A percentile compares a stretch with the other conserved stretches of the same genome.
Evolutionary conservation across 1,284 basidiomycete genomes (phyloP).

Genomic region (Ceratobasidium sp.): DNA sequence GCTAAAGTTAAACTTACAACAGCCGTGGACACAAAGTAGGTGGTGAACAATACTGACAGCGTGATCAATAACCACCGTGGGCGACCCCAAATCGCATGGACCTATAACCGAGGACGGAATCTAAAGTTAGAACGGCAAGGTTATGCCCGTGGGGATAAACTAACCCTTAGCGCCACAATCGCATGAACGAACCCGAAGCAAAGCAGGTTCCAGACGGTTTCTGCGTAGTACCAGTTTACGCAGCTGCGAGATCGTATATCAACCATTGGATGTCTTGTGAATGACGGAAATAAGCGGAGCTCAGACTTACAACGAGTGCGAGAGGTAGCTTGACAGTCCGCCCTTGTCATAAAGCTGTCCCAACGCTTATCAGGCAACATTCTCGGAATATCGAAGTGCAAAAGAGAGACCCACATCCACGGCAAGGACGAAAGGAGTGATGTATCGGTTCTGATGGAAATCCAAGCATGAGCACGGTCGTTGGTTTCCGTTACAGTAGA

Average conservation of each 20-base stretch:
- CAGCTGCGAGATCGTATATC: neutral
- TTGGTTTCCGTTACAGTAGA: neutral
- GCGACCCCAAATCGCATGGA: conserved; percentile 24
- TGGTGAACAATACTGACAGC: neutral
- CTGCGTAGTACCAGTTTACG: conserved; percentile 29
- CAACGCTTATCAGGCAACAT: neutral
- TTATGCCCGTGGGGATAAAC: neutral
- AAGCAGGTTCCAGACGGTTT: conserved; percentile 18
- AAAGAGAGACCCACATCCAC: neutral
- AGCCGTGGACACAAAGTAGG: neutral
- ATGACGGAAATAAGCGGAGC: neutral
- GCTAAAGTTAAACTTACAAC: conserved; percentile 1
- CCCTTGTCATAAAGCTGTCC: conserved; percentile 33
- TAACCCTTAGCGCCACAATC: conserved; percentile 38
- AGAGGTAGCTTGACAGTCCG: conserved; percentile 23
- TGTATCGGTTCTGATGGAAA: conserved; percentile 22
- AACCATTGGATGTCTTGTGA: neutral
- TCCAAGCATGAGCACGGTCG: neutral
- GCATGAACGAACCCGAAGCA: conserved; percentile 30
- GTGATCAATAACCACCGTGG: conserved; percentile 15
- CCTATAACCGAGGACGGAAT: neutral
- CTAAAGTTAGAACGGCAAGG: neutral
- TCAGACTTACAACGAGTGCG: conserved; percentile 23
- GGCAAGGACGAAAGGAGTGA: conserved; percentile 9
- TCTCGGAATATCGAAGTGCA: too few species aligned